Conservation (phyloP, 352 stramenopile genomes). For the Pythium oligandrum region DNA sequence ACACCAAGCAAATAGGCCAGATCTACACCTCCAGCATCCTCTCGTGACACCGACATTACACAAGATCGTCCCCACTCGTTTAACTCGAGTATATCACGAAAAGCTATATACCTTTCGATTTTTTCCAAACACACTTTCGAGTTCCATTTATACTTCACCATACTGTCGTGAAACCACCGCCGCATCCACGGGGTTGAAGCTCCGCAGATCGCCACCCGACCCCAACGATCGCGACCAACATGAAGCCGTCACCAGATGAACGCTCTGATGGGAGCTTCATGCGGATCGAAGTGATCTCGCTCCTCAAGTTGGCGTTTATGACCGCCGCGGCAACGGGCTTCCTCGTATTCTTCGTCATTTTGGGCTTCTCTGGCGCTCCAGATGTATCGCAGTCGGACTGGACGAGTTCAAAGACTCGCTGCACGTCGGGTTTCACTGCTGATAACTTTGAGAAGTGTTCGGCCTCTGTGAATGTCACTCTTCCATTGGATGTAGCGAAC, state of each 20-base stretch:
- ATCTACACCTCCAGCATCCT: no score
- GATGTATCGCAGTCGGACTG: slow-evolving; percentile 39
- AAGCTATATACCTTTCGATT: no score
- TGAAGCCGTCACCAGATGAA: background rate
- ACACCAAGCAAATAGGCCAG: no score
- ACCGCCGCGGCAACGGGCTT: slow-evolving; percentile 21
- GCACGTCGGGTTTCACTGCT: slow-evolving; percentile 46
- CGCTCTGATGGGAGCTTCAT: slow-evolving; percentile 48
- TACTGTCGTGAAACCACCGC: no score
- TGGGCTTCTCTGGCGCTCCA: slow-evolving; percentile 37
- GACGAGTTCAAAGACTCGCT: slow-evolving; percentile 42
- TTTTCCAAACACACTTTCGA: no score
- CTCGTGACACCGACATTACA: no score
- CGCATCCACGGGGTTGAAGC: no score
- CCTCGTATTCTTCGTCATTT: slow-evolving; percentile 37
- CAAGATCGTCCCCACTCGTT: no score
- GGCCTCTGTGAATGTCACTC: background rate
- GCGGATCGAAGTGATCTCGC: slow-evolving; percentile 55
- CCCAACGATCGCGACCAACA: no score
- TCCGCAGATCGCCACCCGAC: no score
- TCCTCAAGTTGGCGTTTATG: slow-evolving; percentile 42
- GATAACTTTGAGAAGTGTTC: slow-evolving; percentile 31
- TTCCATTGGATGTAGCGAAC: slow-evolving; percentile 9
- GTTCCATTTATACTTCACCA: no score
- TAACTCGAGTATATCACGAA: no score